Base-by-base conservation (phyloP, 2,329 filamentous ascomycete genomes). In the Pyricularia sp. region DNA sequence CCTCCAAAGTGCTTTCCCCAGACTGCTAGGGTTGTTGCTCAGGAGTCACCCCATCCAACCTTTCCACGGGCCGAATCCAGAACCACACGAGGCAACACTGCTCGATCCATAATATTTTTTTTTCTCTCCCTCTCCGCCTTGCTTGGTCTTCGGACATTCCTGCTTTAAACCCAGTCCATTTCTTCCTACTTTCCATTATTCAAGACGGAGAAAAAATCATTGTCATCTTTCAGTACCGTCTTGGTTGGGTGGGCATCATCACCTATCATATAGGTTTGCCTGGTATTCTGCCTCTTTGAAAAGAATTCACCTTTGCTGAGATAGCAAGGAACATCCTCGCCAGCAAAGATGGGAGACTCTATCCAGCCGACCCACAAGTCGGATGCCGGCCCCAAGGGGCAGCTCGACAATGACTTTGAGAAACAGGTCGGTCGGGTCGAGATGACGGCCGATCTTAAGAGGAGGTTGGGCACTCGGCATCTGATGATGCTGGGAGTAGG, bases 401-500 rank as follows among this genome's bases (percentile, higher is more conserved):
- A 59, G 13, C 24, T 59, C 35, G 61, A 28, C 49, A 33, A 59
- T 55, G 62, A 64, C 49, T 33, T 40, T 10, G 63, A 64, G 33
- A 64, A 64, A 30, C 63, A 64, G 30, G 22, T 64, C 55, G 63
- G 24, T 64, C 53, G 55, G 59, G 55, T 33, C 33, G 44, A 57
- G 63, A 24, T 35, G 55, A 64, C 63, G 31, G 63, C 63, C 33
- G 31, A 64, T 12, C 76, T 88, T 12, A 77, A 78, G 24, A 81
- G 85, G 5, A 79, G 82, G 57, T 77, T 87, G 13, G 84, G 82
- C 2, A 76, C 82, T 19, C 81, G 85, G n/a, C 85, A 88, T 72
- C 82, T 88, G 12, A 84, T 88, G 74, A 87, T 88, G 84, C 86
- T 88, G 67, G 86, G 85, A 59, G 82, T 85, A 62, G 82, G 81